Base-by-base conservation (phyloP, 306 rosid genomes). In the Lupinus albus region DNA sequence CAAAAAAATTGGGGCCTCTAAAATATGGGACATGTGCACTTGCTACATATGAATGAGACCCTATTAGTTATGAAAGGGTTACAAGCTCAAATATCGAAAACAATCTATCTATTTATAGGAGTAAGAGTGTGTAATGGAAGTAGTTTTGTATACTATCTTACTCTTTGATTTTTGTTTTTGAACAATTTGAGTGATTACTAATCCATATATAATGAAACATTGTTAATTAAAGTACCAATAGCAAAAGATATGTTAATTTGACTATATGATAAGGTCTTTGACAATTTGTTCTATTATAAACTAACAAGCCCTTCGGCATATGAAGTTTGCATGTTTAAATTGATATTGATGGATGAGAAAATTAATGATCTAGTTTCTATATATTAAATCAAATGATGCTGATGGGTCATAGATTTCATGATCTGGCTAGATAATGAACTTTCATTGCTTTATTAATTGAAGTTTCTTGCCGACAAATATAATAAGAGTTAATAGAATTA, bases 401-500 rank as follows among this genome's bases (percentile, higher is more conserved):
- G 35, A 70, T 13, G 21, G 32, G 12, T 2, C 1, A 35, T 48
- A 30, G 12, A 32, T 33, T 70, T 70, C 18, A 49, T 18, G 9
- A 61, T 50, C 17, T 38, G 9, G 11, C 50, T 72, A 0, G 45
- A 73, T 12, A 54, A 44, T 52, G 12, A 52, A 46, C 13, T 72
- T 72, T 41, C 47, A 11, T 25, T 5, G 61, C 46, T 65, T 47
- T 25, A 25, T 25, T 25, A 25, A 36, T 14, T 61, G n/a, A 61
- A 50, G 5, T 16, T 25, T 38, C 47, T 38, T 42, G 46, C 71
- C 57, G 71, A 63, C 71, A 71, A 49, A 18, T 61, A 25, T 20
- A 38, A 44, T 28, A 25, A 25, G 30, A 25, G 4, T 11, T n/a
- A 38, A 54, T 8, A 32, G 0, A 51, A 0, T 14, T 68, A 42